Base-by-base conservation (phyloP, 2,329 filamentous ascomycete genomes). In the Fusarium armeniacum region DNA sequence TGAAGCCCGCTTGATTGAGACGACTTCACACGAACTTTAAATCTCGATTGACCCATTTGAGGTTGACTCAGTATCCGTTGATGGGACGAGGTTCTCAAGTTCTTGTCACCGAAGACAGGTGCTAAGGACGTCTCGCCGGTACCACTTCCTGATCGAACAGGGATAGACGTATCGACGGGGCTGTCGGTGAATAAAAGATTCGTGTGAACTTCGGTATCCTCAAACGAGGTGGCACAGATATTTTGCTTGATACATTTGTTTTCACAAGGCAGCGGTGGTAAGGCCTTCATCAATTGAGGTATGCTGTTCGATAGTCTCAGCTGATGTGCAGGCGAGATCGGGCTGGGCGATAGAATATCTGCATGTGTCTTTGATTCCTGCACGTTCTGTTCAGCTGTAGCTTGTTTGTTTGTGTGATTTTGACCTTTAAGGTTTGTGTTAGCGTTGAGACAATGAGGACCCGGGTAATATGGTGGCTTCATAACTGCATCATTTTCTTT, bases 251-350 rank as follows among this genome's bases (percentile, higher is more conserved):
- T 15, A 51, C 7, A 10, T 13, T 58, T 45, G 13, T 61, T 61
- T 35, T 78, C 76, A 6, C 74, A 74, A 5, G 84, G 84, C 10
- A 86, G 68, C 16, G 82, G 78, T 16, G 85, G 85, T 43, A 87
- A 69, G 24, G 82, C 81, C 71, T 87, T 87, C 84, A 86, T 86
- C 16, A 87, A 75, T 41, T 81, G 81, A 9, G 85, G 83, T 53
- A 85, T 83, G 65, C 83, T 86, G 65, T 83, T 84, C 60, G 83
- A 84, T 40, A 83, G 77, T 53, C 79, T 82, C 20, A 85, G 77
- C 65, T 82, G 78, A 30, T 79, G 78, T 35, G 77, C 78, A 35
- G 83, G 82, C 18, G 83, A 86, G 5, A 85, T 82, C 16, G 84
- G 84, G 46, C 83, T 80, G n/a, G 84, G 84, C 6, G 82, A 81